These are phyloP conservation scores for Kingdonia uniflora DNA, from an alignment of 164 flowering plant species.

Conservation along the genomic window DNA sequence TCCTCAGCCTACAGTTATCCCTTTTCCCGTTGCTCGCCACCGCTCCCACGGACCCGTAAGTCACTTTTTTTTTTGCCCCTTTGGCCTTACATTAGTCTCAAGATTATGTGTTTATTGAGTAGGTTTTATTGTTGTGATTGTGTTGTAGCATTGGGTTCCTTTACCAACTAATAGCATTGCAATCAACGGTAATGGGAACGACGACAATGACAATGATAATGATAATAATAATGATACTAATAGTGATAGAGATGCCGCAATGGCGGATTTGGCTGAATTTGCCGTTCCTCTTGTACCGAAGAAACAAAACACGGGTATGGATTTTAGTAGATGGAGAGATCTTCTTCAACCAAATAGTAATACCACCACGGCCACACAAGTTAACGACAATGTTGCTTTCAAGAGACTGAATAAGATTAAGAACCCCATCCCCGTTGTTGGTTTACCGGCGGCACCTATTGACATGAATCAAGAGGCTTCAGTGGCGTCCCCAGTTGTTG, in stretches of 20 bases:
- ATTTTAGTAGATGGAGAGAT: slow-evolving; percentile 63
- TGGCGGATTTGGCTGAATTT: slow-evolving; percentile 38
- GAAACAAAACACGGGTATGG: slow-evolving; percentile 51
- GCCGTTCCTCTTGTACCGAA: slow-evolving; percentile 58
- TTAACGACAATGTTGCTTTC: no score
- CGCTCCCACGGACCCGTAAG: slow-evolving; percentile 92
- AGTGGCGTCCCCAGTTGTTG: no score
- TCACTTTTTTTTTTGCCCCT: not conserved
- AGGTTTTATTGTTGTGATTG: not conserved
- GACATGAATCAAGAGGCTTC: no score
- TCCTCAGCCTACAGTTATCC: slow-evolving; percentile 61
- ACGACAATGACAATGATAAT: slow-evolving; percentile 24
- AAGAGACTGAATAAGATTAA: no score
- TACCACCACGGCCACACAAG: no score
- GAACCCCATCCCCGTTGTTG: no score
- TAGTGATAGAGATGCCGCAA: no score
- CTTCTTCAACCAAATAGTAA: slow-evolving; percentile 17
- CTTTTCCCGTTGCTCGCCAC: slow-evolving; percentile 96
- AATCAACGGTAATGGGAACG: slow-evolving; percentile 20
- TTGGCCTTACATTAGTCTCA: no score
- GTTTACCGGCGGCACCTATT: no score
- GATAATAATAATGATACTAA: slow-evolving; percentile 8
- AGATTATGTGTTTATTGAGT: no score
- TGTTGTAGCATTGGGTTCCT: slow-evolving; percentile 73
- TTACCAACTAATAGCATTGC: slow-evolving; percentile 4